Evolutionary conservation across 805 yeast species (phyloP).

Genomic region (Pichia californica): DNA sequence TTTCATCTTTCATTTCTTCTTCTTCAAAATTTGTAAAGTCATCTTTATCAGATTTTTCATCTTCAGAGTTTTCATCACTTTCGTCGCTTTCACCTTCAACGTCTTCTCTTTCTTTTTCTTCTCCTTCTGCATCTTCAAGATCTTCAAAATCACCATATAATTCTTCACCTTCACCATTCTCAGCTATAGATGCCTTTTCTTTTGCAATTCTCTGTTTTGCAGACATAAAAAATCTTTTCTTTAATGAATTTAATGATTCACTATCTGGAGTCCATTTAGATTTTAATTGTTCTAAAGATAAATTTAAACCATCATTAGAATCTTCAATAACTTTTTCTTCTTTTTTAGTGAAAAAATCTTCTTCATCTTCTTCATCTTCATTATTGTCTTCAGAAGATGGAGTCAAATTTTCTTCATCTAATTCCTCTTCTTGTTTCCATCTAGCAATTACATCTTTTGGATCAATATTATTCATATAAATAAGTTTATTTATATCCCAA

Average conservation of each 20-base stretch:
- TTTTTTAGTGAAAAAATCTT: constrained; percentile 52
- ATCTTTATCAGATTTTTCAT: constrained; percentile 37
- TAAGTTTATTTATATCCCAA: constrained; percentile 77
- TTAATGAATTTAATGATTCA: constrained; percentile 36
- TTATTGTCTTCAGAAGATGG: constrained; percentile 9
- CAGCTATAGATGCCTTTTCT: constrained; percentile 24
- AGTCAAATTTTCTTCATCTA: constrained; percentile 31
- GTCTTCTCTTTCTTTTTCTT: constrained; percentile 37
- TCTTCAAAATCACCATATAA: constrained; percentile 34
- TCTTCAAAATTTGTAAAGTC: constrained; percentile 53
- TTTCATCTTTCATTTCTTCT: constrained; percentile 39
- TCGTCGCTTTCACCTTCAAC: constrained; percentile 42
- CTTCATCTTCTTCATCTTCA: constrained; percentile 41
- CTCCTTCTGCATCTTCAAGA: constrained; percentile 28
- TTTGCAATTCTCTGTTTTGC: constrained; percentile 37
- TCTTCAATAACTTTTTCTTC: constrained; percentile 27
- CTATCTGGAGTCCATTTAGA: constrained; percentile 35
- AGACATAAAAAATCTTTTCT: constrained; percentile 46
- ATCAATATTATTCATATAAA: constrained; percentile 71
- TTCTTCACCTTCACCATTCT: constrained; percentile 18
- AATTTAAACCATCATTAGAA: constrained; percentile 35
- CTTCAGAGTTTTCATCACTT: no score
- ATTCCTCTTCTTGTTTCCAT: constrained; percentile 55
- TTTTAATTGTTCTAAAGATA: constrained; percentile 35
- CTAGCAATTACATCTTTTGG: constrained; percentile 67